These are phyloP conservation scores for Pythium aquatile DNA, from an alignment of 352 stramenopile genomes.

Conservation along the genomic window DNA sequence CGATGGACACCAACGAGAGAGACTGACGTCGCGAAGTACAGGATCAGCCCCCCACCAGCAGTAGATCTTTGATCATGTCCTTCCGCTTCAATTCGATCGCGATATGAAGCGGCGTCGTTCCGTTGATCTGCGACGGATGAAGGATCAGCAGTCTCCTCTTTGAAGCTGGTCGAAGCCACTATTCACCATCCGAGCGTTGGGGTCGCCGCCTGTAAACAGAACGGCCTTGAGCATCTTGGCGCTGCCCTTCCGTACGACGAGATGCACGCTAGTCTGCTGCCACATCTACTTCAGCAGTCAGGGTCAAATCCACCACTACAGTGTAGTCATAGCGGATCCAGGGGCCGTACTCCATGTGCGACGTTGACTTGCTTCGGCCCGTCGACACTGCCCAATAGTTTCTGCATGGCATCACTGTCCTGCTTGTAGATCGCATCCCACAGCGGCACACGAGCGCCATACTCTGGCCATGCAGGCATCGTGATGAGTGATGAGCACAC, in stretches of 20 bases:
- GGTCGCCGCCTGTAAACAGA: constrained; percentile 42
- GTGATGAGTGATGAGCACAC: neutral
- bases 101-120: constrained; percentile 59
- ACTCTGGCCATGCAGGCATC: constrained; percentile 44
- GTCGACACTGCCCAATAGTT: constrained; percentile 31
- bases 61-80: constrained; percentile 55
- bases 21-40: constrained; percentile 51
- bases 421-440: constrained; percentile 64
- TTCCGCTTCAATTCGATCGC: constrained; percentile 45
- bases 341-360: constrained; percentile 37
- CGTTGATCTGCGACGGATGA: constrained; percentile 40
- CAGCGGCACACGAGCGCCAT: constrained; percentile 40
- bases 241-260: constrained; percentile 50
- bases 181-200: constrained; percentile 48
- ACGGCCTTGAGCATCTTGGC: constrained; percentile 58
- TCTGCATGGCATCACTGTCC: constrained; percentile 36
- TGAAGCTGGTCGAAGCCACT: too few relatives aligned
- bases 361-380: constrained; percentile 48
- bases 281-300: constrained; percentile 34
- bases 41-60: constrained; percentile 59
- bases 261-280: constrained; percentile 59
- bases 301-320: neutral
- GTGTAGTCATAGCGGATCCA: neutral
- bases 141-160: neutral
- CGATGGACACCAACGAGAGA: neutral